phyloP scores from a whole-genome alignment of 2,329 filamentous ascomycete species.

The Aspergillus uvarum region DNA sequence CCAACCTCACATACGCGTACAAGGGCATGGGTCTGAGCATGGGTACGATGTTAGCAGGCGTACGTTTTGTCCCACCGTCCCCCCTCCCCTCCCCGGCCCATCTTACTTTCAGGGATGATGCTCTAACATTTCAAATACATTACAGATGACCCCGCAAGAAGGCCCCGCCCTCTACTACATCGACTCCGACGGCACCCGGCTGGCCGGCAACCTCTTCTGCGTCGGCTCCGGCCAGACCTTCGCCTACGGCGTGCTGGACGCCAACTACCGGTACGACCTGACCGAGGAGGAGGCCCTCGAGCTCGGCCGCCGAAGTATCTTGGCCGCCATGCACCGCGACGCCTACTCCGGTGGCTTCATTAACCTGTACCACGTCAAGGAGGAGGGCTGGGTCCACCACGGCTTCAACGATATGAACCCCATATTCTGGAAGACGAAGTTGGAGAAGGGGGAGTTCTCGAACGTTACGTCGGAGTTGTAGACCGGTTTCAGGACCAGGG shows the following conservation, averaged over 20 bases:
- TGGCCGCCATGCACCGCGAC: slow-evolving; percentile 94
- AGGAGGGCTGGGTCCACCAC: slow-evolving; percentile 98
- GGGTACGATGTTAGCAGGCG: slow-evolving; percentile 99
- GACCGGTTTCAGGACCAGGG: background rate
- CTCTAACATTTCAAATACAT: background rate
- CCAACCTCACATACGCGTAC: slow-evolving; percentile 97
- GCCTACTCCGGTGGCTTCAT: slow-evolving; percentile 99
- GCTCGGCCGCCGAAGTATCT: slow-evolving; percentile 85
- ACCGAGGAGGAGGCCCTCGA: slow-evolving; percentile 84
- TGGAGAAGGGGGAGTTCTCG: slow-evolving; percentile 97
- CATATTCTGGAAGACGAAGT: slow-evolving; percentile 99
- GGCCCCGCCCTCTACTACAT: slow-evolving; percentile 98
- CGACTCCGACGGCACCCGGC: slow-evolving; percentile 90
- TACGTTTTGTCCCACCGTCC: slow-evolving; percentile 53
- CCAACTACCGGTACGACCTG: slow-evolving; percentile 89
- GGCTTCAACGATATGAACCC: slow-evolving; percentile 98
- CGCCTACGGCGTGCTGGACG: slow-evolving; percentile 95
- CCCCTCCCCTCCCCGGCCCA: no score
- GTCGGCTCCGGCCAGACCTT: slow-evolving; percentile 98
- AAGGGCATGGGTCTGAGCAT: slow-evolving; percentile 98
- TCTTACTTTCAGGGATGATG: no score
- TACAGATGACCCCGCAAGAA: slow-evolving; percentile 66
- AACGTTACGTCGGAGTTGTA: slow-evolving; percentile 79
- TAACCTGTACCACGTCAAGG: slow-evolving; percentile 98
- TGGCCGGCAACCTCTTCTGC: slow-evolving; percentile 94